Base-by-base conservation (phyloP, 768 basidiomycete genomes). In the Naganishia vaughanmartiniae region DNA sequence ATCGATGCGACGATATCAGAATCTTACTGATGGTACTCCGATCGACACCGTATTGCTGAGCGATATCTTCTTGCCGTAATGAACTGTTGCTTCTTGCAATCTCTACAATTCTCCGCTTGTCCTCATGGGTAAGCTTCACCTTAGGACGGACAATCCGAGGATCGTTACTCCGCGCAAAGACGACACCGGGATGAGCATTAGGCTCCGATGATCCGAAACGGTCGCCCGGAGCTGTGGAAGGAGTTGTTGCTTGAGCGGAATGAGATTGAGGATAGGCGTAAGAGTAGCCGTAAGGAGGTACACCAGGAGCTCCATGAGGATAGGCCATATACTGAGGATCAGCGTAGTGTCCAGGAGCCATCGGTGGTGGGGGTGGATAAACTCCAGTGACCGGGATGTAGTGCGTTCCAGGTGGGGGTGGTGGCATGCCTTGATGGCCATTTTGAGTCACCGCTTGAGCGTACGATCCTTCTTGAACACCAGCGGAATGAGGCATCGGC, bases 1-100 rank as follows among this genome's bases (percentile, higher is more conserved):
- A 80, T 48, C 79, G 74, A 66, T 76, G 74, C 15, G 78, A 73
- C 17, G 75, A 71, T 21, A 79, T 66, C 51, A 80, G 72, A 65
- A 80, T 80, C 66, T 80, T 80, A 57, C 73, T 75, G 60, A 80
- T 80, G 33, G 79, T 80, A 67, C 78, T 79, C 57, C 79, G 71
- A 51, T 80, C 79, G 24, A 80, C 79, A 15, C 79, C 77, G 67
- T 57, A 66, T 69, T 76, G 74, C 69, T 75, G 73, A 7, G 79
- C 79, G 31, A 80, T 80, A 69, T 80, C 79, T 63, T 80, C 79
- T 65, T 80, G 79, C 34, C 79, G 51, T 36, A 80, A 67, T 9
- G 75, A 76, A 26, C 74, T 77, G 58, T 80, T 76, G n/a, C 73
- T 66, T 24, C 74, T 67, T 34, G 77, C 74, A 34, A 80, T 71